Conservation (phyloP, 768 basidiomycete genomes). For the Pholiota microspora region DNA sequence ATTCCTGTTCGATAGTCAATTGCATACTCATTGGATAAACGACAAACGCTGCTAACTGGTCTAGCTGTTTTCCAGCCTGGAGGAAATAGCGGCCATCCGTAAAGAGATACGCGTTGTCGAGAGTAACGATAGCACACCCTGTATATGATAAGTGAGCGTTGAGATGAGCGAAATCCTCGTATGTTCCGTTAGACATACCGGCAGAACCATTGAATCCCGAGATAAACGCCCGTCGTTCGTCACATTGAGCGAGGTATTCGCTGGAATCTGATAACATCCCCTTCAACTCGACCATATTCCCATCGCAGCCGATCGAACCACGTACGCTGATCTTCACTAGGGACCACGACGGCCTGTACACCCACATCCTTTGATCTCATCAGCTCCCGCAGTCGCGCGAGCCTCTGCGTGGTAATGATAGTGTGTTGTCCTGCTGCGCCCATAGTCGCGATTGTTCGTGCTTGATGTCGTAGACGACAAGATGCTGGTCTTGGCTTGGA, state of each 20-base stretch:
- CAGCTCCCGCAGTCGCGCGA: conserved; percentile 63
- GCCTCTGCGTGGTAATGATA: conserved; percentile 62
- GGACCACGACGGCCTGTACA: conserved; percentile 77
- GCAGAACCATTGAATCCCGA: conserved; percentile 95
- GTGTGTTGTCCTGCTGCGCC: conserved; percentile 37
- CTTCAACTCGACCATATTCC: too few relatives aligned
- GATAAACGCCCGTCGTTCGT: conserved; percentile 83
- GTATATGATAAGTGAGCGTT: background rate
- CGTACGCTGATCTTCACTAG: conserved; percentile 89
- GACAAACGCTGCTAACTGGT: conserved; percentile 48
- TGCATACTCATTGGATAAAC: background rate
- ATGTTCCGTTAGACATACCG: conserved; percentile 42
- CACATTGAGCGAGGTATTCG: conserved; percentile 85
- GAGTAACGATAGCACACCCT: conserved; percentile 80
- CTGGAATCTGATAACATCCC: conserved; percentile 59
- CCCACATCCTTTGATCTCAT: conserved; percentile 51
- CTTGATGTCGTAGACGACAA: conserved; percentile 2
- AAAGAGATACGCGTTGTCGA: conserved; percentile 74
- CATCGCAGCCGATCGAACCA: conserved; percentile 5
- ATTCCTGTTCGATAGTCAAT: conserved; percentile 45
- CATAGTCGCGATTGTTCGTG: conserved; percentile 24
- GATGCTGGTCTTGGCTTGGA: conserved; percentile 6
- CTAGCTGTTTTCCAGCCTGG: conserved; percentile 89
- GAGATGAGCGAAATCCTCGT: background rate
- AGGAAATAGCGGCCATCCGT: conserved; percentile 96